Evolutionary conservation across 305 asterid species (phyloP), one percentile per base, ranked within the genome.

Genomic region (Lippia alba): DNA sequence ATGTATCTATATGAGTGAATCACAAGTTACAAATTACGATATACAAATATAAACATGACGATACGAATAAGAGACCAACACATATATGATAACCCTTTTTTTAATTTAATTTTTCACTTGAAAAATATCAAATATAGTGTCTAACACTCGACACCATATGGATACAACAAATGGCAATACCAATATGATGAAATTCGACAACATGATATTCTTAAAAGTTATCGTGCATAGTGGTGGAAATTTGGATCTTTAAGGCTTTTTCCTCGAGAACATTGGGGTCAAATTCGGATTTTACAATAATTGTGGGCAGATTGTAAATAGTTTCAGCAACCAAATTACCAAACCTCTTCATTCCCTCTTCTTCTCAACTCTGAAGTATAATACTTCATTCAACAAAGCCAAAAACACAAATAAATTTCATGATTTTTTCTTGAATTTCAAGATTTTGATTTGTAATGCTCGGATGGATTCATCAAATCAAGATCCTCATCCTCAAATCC

Each of bases 401-500:
- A 55, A 34, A 24, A 24, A 3, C 30, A 24, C 1, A 24, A 24
- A 24, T 24, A 24, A 1, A 24, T 24, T 24, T 24, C 30, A 24
- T 24, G 30, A 1, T 1, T 67, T 39, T 34, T 56, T 32, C 19
- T 41, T 62, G 53, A 48, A 62, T 34, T 17, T 49, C 12, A 44
- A 50, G 73, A 69, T 73, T 69, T 45, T 65, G 71, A 59, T 46
- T 46, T 69, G 75, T 61, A 72, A 60, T 19, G 17, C 67, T 44
- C 57, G 6, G 56, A 85, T 85, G 87, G 87, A 85, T 76, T 78
- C 75, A 40, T 69, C 84, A 55, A 64, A 51, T 69, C 74, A 75
- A 50, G 63, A 58, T 76, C 76, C 81, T 66, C 57, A 71, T 54
- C 63, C 85, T 55, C 71, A 62, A 50, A 59, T 66, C 62, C 16